A percentile compares a stretch with the other conserved stretches of the same genome.
phyloP scores from a whole-genome alignment of 2,329 filamentous ascomycete genomes.

The Trichoderma koningiopsis region DNA sequence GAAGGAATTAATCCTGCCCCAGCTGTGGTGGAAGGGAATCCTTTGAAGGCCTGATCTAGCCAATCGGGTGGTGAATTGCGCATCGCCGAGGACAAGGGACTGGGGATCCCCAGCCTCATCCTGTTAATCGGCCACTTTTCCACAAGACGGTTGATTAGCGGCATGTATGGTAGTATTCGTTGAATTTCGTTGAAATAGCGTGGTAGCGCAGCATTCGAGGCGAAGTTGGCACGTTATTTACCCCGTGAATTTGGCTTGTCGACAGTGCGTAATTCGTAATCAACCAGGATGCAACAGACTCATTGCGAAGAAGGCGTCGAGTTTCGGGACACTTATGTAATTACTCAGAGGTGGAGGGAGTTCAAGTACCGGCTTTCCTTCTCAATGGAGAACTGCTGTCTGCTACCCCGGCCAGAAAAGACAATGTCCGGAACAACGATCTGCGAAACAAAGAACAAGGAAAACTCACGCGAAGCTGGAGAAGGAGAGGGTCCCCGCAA shows the following conservation, averaged over 20 bases:
- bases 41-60: neutral
- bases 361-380: too few species aligned
- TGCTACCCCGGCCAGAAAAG: too few species aligned
- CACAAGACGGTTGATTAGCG: neutral
- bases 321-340: too few species aligned
- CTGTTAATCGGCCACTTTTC: neutral
- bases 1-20: conserved; percentile 3
- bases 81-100: conserved; percentile 1
- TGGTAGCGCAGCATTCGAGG: neutral
- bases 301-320: too few species aligned
- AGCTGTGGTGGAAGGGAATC: neutral
- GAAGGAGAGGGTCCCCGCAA: neutral
- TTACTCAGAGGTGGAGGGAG: too few species aligned
- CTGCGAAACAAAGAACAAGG: neutral
- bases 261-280: too few species aligned
- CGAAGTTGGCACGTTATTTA: neutral
- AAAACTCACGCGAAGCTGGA: neutral
- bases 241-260: neutral
- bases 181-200: neutral
- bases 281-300: too few species aligned
- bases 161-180: neutral
- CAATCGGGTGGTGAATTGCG: neutral
- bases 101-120: neutral
- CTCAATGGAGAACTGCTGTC: too few species aligned
- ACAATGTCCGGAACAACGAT: too few species aligned